Base-by-base conservation (phyloP, 306 rosid genomes). In the Astragalus glycyphyllos region DNA sequence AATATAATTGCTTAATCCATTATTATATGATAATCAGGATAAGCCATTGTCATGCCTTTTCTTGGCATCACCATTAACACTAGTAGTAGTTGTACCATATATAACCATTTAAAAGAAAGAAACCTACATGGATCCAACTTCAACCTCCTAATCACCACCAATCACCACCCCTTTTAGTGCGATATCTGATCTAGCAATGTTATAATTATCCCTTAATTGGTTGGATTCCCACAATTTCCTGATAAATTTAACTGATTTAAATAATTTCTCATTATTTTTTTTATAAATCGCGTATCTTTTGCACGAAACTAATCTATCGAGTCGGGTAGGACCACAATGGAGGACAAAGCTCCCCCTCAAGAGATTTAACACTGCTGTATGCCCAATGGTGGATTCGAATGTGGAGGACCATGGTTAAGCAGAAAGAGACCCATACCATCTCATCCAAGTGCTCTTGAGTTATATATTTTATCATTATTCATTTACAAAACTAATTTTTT, bases 61-160 rank as follows among this genome's bases (percentile, higher is more conserved):
- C 7, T 51, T 62, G 76, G 56, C 51, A 73, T 54, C 65, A 23
- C 84, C 84, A 77, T 79, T 81, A 81, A 47, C 68, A 64, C 55
- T 38, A 75, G 46, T 29, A 54, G 32, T 56, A 16, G 17, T 11
- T 40, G 16, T 32, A 48, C 49, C n/a, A 26, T 26, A 26, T 26
- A 26, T 26, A 26, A n/a, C 68, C 71, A 69, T 54, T 53, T 42
- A 56, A 53, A 56, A 48, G 42, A 56, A 48, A 31, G 45, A 57
- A 5, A 50, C 35, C 55, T 71, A 71, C 56, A 71, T 71, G 82
- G 73, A 71, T 71, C 73, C 82, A 78, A 71, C 80, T 76, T 70
- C 63, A 68, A 59, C 4, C 23, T 67, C 32, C 26, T 47, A 67
- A 57, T 23, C 45, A 58, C 74, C 74, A 67, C 74, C 74, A 67